Conservation (phyloP, 2,329 filamentous ascomycete genomes). For the Xylaria multiplex region DNA sequence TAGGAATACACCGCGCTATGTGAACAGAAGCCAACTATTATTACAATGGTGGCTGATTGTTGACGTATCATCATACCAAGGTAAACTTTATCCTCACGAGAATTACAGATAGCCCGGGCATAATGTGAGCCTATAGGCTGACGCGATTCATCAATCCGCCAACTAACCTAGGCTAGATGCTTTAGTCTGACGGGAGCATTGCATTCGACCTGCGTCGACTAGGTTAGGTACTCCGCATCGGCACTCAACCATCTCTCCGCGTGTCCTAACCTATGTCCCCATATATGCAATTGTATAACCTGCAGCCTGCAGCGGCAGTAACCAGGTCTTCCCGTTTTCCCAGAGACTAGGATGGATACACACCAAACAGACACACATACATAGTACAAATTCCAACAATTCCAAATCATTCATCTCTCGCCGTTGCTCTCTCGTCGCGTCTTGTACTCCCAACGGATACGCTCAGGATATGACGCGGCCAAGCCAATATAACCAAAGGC, state of each 20-base stretch:
- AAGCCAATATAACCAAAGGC: background rate
- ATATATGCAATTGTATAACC: background rate
- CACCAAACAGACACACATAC: background rate
- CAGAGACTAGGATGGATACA: background rate
- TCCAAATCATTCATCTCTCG: constrained; percentile 23
- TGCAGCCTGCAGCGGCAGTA: constrained; percentile 3
- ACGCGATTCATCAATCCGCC: background rate
- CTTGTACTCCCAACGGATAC: background rate
- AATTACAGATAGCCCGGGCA: constrained; percentile 4
- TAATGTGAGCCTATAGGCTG: background rate
- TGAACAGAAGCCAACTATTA: too few relatives aligned
- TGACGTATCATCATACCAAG: background rate
- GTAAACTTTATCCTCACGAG: background rate
- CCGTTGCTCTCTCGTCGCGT: background rate
- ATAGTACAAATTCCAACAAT: constrained; percentile 13
- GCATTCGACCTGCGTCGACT: background rate
- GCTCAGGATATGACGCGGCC: background rate
- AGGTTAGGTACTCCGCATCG: background rate
- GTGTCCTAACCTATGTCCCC: background rate
- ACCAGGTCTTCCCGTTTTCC: background rate
- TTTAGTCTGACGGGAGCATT: background rate
- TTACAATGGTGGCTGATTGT: too few relatives aligned
- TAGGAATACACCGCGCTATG: too few relatives aligned
- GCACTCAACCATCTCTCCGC: constrained; percentile 9
- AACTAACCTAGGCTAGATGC: background rate